A percentile compares a stretch with the other conserved stretches of the same genome.
These are phyloP conservation scores for Hanseniaspora vineae DNA, from an alignment of 805 yeast species.

Conservation along the genomic window DNA sequence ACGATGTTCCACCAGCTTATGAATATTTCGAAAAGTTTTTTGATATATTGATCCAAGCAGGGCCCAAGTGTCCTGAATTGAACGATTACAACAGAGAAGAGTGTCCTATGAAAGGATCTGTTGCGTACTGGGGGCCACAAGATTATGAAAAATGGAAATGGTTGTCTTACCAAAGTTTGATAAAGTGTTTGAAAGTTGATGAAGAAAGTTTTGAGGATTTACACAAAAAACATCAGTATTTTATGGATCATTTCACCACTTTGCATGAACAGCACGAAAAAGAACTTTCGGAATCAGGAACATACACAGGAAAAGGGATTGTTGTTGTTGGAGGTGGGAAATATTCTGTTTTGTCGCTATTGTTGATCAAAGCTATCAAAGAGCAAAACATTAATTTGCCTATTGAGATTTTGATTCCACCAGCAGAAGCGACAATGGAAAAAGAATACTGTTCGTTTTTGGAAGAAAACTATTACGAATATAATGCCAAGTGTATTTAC, in stretches of 20 bases:
- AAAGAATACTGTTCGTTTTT: constrained; percentile 53
- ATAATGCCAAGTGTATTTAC: constrained; percentile 50
- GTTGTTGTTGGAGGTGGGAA: constrained; percentile 68
- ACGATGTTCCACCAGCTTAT: neutral
- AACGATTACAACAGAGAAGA: neutral
- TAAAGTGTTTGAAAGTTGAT: neutral
- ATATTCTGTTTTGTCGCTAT: constrained; percentile 48
- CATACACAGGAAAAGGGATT: constrained; percentile 38
- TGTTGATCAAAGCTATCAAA: constrained; percentile 42
- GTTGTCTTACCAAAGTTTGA: neutral
- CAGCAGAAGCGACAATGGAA: constrained; percentile 49
- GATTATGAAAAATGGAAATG: neutral
- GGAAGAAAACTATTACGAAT: constrained; percentile 36
- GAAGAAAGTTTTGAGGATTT: neutral
- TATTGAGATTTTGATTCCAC: constrained; percentile 71
- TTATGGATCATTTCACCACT: constrained; percentile 11
- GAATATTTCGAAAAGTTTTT: neutral
- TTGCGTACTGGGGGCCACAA: neutral
- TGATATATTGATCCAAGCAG: neutral
- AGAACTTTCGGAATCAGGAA: neutral
- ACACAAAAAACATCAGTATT: neutral
- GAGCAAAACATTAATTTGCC: constrained; percentile 59
- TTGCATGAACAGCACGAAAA: neutral
- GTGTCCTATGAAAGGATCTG: neutral
- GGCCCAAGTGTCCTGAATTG: neutral